phyloP scores from a whole-genome alignment of 441 rosid genomes.

The Biscutella laevigata region DNA sequence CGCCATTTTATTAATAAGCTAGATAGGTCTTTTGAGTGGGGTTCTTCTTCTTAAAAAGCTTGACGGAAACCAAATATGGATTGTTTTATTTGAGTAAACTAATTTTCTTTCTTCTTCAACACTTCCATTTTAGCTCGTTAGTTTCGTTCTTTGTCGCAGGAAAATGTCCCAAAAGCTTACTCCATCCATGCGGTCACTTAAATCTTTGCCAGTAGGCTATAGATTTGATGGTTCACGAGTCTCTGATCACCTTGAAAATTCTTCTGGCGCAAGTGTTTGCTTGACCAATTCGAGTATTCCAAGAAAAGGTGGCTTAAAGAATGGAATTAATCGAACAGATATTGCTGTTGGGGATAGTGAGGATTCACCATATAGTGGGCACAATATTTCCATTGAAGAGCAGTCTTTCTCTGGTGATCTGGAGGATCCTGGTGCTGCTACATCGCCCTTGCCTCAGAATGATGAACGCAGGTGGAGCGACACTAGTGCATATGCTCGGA shows the following conservation, averaged over 20 bases:
- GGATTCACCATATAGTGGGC: conserved; percentile 74
- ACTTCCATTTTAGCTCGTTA: conserved; percentile 14
- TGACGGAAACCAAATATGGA: conserved; percentile 32
- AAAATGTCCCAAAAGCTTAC: conserved; percentile 50
- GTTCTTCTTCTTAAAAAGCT: conserved; percentile 37
- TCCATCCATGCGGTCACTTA: conserved; percentile 54
- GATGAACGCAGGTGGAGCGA: conserved; percentile 73
- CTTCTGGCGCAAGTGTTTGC: conserved; percentile 22
- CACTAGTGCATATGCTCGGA: conserved; percentile 54
- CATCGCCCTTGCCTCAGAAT: conserved; percentile 35
- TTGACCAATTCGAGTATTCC: conserved; percentile 29
- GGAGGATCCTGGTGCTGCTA: conserved; percentile 38
- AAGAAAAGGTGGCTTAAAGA: conserved; percentile 31
- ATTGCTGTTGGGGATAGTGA: conserved; percentile 34
- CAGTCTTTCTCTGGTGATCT: conserved; percentile 41
- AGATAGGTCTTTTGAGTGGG: conserved; percentile 52
- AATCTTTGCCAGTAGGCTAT: conserved; percentile 63
- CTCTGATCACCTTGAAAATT: conserved; percentile 33
- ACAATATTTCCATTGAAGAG: conserved; percentile 32
- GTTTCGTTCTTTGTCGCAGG: conserved; percentile 39
- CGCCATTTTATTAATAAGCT: conserved; percentile 38
- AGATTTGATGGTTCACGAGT: conserved; percentile 43
- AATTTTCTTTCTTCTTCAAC: background rate
- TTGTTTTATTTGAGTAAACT: conserved; percentile 21
- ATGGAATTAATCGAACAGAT: conserved; percentile 30